Conservation (phyloP, 352 stramenopile genomes). For the Phytophthora brassicae region DNA sequence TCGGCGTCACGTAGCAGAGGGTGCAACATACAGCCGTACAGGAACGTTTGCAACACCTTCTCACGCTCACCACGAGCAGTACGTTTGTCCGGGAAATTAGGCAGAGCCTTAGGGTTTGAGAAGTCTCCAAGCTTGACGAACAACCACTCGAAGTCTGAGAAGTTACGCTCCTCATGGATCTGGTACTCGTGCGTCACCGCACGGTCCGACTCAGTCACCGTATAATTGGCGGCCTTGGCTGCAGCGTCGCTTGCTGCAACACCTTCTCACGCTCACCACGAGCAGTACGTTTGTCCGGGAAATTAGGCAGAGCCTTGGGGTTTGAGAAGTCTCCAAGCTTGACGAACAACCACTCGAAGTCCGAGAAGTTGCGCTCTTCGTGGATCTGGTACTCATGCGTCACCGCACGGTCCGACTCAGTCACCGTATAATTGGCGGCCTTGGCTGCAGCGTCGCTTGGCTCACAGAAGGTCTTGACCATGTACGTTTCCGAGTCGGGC, state of each 20-base stretch:
- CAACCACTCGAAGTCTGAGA: constrained; percentile 86
- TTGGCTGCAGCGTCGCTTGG: constrained; percentile 62
- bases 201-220: constrained; percentile 58
- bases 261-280: constrained; percentile 58
- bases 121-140: constrained; percentile 72
- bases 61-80: constrained; percentile 48
- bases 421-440: constrained; percentile 49
- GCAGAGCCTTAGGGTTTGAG: constrained; percentile 81
- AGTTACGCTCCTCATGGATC: constrained; percentile 64
- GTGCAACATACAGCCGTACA: constrained; percentile 82
- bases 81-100: constrained; percentile 78
- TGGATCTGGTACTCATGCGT: constrained; percentile 84
- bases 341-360: constrained; percentile 84
- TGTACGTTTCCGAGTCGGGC: constrained; percentile 62
- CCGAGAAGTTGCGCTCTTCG: constrained; percentile 63
- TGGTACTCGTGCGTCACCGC: constrained; percentile 81
- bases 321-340: constrained; percentile 80
- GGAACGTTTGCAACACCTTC: constrained; percentile 76
- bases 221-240: constrained; percentile 52
- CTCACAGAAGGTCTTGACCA: constrained; percentile 83
- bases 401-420: constrained; percentile 60
- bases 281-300: constrained; percentile 67
- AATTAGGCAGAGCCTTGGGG: constrained; percentile 77
- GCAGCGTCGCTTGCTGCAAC: constrained; percentile 61
- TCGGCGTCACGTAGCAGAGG: constrained; percentile 76